Conservation (phyloP, 1,284 basidiomycete genomes). For the Taiwanofungus camphoratus region DNA sequence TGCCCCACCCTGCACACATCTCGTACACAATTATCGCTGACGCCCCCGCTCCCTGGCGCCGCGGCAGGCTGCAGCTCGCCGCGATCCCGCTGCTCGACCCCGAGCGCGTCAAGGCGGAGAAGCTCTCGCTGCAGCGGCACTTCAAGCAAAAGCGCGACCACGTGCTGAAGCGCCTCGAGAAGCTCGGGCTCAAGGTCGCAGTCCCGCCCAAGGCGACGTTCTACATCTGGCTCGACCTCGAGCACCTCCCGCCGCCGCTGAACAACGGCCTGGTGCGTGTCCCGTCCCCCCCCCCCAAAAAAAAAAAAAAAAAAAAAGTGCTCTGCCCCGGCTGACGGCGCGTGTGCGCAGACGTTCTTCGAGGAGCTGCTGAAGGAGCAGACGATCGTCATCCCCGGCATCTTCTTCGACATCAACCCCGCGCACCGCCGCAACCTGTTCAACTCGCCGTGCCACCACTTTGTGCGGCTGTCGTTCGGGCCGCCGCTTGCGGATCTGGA, state of each 20-base stretch:
- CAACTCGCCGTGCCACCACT: slow-evolving; percentile 88
- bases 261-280: slow-evolving; percentile 77
- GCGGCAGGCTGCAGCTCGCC: slow-evolving; percentile 71
- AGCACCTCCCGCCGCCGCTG: slow-evolving; percentile 69
- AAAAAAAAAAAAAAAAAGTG: too few relatives aligned
- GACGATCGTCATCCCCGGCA: slow-evolving; percentile 84
- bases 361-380: slow-evolving; percentile 91
- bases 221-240: slow-evolving; percentile 89
- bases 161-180: slow-evolving; percentile 75
- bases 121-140: slow-evolving; percentile 78
- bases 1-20: neutral
- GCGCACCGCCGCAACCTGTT: slow-evolving; percentile 82
- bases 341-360: slow-evolving; percentile 70
- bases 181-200: slow-evolving; percentile 72
- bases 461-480: slow-evolving; percentile 83
- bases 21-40: slow-evolving; percentile 3
- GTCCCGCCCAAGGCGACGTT: slow-evolving; percentile 77
- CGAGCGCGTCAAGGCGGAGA: slow-evolving; percentile 64
- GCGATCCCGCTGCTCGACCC: slow-evolving; percentile 80
- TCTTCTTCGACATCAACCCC: slow-evolving; percentile 90
- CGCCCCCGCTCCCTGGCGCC: neutral
- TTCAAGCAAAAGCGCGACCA: slow-evolving; percentile 92
- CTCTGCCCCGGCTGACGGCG: too few relatives aligned
- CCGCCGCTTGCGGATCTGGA: slow-evolving; percentile 82
- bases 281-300: neutral